Evolutionary conservation across 1,284 basidiomycete species (phyloP).

Genomic region (Irpex sp.): DNA sequence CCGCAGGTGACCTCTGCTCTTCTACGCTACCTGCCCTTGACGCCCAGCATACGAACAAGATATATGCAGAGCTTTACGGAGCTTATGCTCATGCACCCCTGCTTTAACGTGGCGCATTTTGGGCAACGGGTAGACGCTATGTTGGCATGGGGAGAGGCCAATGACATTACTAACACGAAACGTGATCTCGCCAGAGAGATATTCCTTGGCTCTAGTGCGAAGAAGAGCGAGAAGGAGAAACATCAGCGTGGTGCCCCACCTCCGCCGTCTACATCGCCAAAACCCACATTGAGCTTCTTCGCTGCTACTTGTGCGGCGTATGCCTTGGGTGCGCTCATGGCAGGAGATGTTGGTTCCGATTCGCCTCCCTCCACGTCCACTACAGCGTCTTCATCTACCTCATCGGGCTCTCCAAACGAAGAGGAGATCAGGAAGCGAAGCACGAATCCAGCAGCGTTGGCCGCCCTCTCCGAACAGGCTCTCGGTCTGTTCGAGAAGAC

Average conservation of each 20-base stretch:
- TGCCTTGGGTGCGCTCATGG: constrained; percentile 50
- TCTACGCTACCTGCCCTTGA: constrained; percentile 36
- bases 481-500: constrained; percentile 39
- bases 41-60: constrained; percentile 32
- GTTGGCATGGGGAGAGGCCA: constrained; percentile 35
- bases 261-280: constrained; percentile 20
- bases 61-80: constrained; percentile 39
- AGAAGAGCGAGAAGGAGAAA: constrained; percentile 7
- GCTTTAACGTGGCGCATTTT: constrained; percentile 48
- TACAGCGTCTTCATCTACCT: neutral
- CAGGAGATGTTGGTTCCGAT: constrained; percentile 21
- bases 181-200: constrained; percentile 31
- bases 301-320: constrained; percentile 50
- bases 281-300: constrained; percentile 55
- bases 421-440: constrained; percentile 12
- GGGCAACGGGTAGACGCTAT: constrained; percentile 42
- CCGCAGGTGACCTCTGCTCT: constrained; percentile 38
- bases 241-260: constrained; percentile 2
- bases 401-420: neutral
- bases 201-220: constrained; percentile 24
- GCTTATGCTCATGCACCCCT: constrained; percentile 46
- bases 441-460: constrained; percentile 33
- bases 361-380: constrained; percentile 2
- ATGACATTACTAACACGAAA: constrained; percentile 15
- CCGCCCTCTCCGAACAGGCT: constrained; percentile 44